Percentiles rank a stretch among this genome's conserved stretches.
These are phyloP conservation scores for Carex scoparia DNA, from an alignment of 176 grass and related monocot species.

Conservation along the genomic window DNA sequence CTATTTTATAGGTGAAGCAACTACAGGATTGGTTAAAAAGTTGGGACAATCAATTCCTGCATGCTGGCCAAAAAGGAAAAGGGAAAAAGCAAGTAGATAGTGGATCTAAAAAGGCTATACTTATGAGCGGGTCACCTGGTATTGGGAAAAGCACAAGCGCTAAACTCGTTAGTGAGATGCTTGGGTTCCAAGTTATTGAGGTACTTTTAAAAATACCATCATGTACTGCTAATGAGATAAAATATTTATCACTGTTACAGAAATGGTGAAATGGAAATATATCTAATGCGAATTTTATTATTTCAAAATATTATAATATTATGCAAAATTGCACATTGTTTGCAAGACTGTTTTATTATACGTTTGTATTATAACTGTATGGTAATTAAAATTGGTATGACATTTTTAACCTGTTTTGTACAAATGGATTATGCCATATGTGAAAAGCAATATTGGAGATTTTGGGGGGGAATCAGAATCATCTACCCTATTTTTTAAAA, in stretches of 20 bases:
- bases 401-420: neutral
- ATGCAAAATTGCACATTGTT: neutral
- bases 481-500: neutral
- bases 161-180: slow-evolving; percentile 93
- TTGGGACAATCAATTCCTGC: slow-evolving; percentile 73
- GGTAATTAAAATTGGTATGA: neutral
- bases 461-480: neutral
- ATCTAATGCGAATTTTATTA: neutral
- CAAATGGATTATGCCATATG: neutral
- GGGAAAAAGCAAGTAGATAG: slow-evolving; percentile 69
- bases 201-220: slow-evolving; percentile 29
- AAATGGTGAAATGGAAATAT: neutral
- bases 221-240: neutral
- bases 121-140: slow-evolving; percentile 85
- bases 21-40: slow-evolving; percentile 94
- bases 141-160: slow-evolving; percentile 96
- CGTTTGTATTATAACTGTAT: neutral
- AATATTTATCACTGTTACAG: neutral
- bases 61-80: slow-evolving; percentile 70
- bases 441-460: neutral
- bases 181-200: slow-evolving; percentile 92
- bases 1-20: slow-evolving; percentile 69
- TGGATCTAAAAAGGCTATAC: slow-evolving; percentile 87
- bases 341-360: neutral
- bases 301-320: neutral